A percentile compares a stretch with the other conserved stretches of the same genome.
Conservation (phyloP, 2,329 filamentous ascomycete genomes). For the Cryphonectria naterciae region DNA sequence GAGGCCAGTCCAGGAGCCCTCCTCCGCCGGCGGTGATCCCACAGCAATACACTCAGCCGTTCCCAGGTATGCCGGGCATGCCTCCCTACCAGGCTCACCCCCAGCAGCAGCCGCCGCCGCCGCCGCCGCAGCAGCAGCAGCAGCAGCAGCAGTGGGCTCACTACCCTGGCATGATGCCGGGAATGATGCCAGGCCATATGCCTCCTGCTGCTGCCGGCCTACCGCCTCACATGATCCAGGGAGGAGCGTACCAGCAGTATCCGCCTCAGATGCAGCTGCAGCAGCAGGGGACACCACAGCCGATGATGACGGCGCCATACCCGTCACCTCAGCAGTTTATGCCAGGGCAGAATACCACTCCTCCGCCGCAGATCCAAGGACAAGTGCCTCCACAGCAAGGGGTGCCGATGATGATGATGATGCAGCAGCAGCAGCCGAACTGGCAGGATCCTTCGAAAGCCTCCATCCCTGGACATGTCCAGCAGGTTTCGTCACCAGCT, state of each 20-base stretch:
- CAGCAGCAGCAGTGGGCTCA: conserved; percentile 21
- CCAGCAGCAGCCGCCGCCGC: conserved; percentile 19
- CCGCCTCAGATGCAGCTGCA: conserved; percentile 18
- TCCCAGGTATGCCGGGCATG: conserved; percentile 16
- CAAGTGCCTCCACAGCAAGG: conserved; percentile 18
- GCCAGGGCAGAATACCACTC: conserved; percentile 14
- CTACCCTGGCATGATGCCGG: conserved; percentile 23
- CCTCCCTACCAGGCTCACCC: conserved; percentile 29
- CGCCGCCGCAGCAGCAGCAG: no score
- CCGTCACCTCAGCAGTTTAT: conserved; percentile 27
- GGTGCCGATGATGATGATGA: background rate
- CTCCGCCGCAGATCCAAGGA: conserved; percentile 19
- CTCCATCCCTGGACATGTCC: background rate
- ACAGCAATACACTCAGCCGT: conserved; percentile 28
- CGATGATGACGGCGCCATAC: conserved; percentile 20
- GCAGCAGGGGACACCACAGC: conserved; percentile 23
- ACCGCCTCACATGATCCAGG: conserved; percentile 24
- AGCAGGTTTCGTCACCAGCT: background rate
- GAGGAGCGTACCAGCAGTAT: conserved; percentile 23
- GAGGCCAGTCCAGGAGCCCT: conserved; percentile 37
- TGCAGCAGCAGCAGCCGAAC: conserved; percentile 9
- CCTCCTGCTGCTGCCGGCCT: conserved; percentile 1
- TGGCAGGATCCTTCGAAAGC: conserved; percentile 2
- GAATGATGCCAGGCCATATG: conserved; percentile 23
- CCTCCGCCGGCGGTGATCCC: conserved; percentile 33